These are phyloP conservation scores for Echria macrotheca DNA, from an alignment of 495 filamentous ascomycete species.

Conservation along the genomic window DNA sequence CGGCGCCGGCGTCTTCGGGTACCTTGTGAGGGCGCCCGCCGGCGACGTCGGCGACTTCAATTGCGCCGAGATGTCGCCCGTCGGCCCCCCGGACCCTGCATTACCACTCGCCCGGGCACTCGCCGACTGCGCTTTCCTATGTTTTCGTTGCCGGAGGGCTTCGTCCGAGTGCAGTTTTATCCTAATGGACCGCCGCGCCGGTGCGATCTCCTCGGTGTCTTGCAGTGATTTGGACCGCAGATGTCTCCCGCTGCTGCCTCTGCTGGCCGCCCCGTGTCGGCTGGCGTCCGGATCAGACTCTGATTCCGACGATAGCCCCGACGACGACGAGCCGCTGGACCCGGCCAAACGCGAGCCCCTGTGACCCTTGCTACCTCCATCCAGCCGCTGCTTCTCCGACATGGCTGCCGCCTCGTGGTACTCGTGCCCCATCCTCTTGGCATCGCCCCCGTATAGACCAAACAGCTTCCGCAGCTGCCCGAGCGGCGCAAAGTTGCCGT, in stretches of 20 bases:
- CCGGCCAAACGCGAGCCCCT: constrained; percentile 35
- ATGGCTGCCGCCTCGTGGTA: constrained; percentile 30
- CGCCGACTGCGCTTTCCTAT: constrained; percentile 44
- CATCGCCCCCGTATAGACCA: constrained; percentile 35
- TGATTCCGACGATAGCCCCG: constrained; percentile 53
- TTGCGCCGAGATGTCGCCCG: constrained; percentile 42
- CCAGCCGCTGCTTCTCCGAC: constrained; percentile 26
- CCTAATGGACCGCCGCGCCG: constrained; percentile 72
- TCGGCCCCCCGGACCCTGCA: constrained; percentile 18
- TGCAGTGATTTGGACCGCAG: constrained; percentile 50
- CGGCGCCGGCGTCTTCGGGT: constrained; percentile 81
- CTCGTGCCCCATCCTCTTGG: constrained; percentile 32
- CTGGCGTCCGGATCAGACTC: constrained; percentile 51
- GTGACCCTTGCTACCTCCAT: constrained; percentile 12
- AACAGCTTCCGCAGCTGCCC: constrained; percentile 56
- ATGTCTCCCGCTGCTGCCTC: constrained; percentile 26
- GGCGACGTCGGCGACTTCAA: constrained; percentile 91
- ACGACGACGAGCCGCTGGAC: constrained; percentile 58
- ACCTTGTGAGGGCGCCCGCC: constrained; percentile 73
- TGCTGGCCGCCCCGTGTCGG: constrained; percentile 10
- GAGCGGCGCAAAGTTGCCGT: constrained; percentile 70
- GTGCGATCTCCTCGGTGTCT: constrained; percentile 54
- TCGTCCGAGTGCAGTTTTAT: constrained; percentile 91
- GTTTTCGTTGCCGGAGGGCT: constrained; percentile 55
- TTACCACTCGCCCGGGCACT: constrained; percentile 22